Evolutionary conservation across 2,329 filamentous ascomycete species (phyloP).

Genomic region (Diaporthe citri): DNA sequence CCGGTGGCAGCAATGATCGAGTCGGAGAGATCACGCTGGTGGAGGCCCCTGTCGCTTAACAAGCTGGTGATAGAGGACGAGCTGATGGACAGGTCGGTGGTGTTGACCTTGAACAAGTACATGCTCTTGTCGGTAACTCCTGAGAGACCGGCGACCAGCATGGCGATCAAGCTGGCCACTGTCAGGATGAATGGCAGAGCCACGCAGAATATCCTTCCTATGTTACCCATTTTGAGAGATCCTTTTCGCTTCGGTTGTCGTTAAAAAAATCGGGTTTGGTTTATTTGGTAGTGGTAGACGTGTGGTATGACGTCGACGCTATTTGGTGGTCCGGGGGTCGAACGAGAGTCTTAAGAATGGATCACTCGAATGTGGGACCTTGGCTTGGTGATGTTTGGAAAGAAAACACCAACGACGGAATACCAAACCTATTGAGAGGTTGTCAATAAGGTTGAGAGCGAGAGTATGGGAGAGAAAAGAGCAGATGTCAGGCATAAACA

Average conservation of each 20-base stretch:
- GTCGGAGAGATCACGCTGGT: slow-evolving; percentile 40
- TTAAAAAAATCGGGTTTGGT: neutral
- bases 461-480: slow-evolving; percentile 15
- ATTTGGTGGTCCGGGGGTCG: neutral
- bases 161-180: slow-evolving; percentile 79
- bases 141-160: slow-evolving; percentile 68
- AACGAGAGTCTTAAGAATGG: neutral
- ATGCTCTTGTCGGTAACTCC: slow-evolving; percentile 69
- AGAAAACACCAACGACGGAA: slow-evolving; percentile 27
- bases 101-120: slow-evolving; percentile 72
- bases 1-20: slow-evolving; percentile 47
- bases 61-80: slow-evolving; percentile 53
- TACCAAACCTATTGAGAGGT: slow-evolving; percentile 9
- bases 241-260: neutral
- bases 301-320: slow-evolving; percentile 9
- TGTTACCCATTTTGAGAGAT: slow-evolving; percentile 63
- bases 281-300: neutral
- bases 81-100: slow-evolving; percentile 69
- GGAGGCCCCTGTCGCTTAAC: slow-evolving; percentile 43
- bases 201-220: slow-evolving; percentile 86
- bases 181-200: slow-evolving; percentile 87
- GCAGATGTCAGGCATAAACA: neutral
- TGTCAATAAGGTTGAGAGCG: slow-evolving; percentile 8
- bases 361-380: neutral
- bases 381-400: neutral